Conservation (phyloP, 2,329 filamentous ascomycete genomes). For the Colletotrichum phormii region DNA sequence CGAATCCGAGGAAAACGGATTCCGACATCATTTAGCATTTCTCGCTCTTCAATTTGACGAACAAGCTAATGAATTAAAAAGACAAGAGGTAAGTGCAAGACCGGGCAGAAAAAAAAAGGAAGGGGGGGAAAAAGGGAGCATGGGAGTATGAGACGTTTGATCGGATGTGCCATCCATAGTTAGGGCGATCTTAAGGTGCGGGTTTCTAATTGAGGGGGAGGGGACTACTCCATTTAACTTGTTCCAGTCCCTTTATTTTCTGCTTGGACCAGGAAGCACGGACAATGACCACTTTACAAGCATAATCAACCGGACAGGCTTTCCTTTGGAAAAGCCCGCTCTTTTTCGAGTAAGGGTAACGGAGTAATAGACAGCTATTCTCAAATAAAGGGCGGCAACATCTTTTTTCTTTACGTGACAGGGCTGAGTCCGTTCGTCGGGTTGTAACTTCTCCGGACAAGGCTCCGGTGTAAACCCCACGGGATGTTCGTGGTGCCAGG, state of each 20-base stretch:
- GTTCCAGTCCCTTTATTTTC: background rate
- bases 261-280: slow-evolving; percentile 32
- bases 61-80: background rate
- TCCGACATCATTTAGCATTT: background rate
- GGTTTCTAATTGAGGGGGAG: slow-evolving; percentile 15
- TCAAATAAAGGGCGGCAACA: background rate
- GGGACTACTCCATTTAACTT: too few species aligned
- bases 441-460: background rate
- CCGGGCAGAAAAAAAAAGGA: background rate
- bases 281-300: slow-evolving; percentile 4
- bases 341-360: background rate
- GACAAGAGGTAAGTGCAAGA: background rate
- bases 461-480: background rate
- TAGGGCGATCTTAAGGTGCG: slow-evolving; percentile 1
- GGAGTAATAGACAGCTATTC: too few species aligned
- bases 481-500: background rate
- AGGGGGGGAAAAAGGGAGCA: background rate
- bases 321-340: background rate
- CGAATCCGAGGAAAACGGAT: background rate
- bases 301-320: background rate
- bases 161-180: slow-evolving; percentile 34
- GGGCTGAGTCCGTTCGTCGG: background rate
- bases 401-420: too few species aligned
- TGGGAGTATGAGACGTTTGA: slow-evolving; percentile 30
- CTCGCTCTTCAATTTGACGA: background rate